Evolutionary conservation across 176 grass and related monocot species (phyloP).

Genomic region (Ensete ventricosum): DNA sequence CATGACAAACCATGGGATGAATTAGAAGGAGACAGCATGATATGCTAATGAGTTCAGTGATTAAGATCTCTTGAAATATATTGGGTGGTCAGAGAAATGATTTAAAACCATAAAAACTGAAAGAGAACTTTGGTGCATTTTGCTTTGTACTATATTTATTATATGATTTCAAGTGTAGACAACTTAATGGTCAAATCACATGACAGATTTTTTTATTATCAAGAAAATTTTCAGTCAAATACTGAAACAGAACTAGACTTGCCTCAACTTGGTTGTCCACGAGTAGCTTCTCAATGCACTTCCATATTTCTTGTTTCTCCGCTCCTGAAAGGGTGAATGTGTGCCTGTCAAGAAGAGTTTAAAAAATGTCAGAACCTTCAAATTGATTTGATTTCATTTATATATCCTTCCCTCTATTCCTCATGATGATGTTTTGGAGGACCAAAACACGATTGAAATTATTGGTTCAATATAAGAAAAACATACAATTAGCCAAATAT

Average conservation of each 20-base stretch:
- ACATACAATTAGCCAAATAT: too few species aligned
- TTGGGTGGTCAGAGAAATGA: neutral
- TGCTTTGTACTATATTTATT: neutral
- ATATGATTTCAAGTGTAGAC: neutral
- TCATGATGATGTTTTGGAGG: neutral
- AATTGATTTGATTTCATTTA: neutral
- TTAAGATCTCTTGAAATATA: neutral
- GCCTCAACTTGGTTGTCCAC: constrained; percentile 97
- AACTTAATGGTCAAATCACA: neutral
- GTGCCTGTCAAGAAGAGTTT: constrained; percentile 46
- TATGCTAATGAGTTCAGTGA: too few species aligned
- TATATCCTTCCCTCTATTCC: neutral
- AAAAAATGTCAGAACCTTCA: constrained; percentile 5
- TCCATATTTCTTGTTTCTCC: constrained; percentile 82
- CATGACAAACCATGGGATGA: neutral
- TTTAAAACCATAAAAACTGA: neutral
- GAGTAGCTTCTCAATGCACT: constrained; percentile 77
- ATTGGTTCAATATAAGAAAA: neutral
- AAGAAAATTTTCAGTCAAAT: neutral
- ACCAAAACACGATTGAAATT: neutral
- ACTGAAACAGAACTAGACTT: constrained; percentile 33
- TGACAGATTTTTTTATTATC: neutral
- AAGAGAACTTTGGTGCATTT: neutral
- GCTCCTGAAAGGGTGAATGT: constrained; percentile 64
- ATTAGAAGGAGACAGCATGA: neutral